Conservation (phyloP, 2,329 filamentous ascomycete species). For the Didymella segeticola region DNA sequence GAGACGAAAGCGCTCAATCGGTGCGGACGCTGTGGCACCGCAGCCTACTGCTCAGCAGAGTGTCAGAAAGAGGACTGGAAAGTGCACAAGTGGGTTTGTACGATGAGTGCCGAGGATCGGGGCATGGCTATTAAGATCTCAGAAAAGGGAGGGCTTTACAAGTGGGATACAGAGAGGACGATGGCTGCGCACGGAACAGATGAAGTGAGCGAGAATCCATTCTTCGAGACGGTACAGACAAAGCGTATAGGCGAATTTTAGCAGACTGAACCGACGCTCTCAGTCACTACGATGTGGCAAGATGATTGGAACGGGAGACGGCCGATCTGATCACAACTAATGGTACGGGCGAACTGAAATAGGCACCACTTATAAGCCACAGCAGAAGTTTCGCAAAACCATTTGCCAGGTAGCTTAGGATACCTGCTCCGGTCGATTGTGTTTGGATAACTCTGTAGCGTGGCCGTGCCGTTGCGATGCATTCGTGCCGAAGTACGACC, state of each 20-base stretch:
- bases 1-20: slow-evolving; percentile 17
- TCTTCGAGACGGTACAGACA: slow-evolving; percentile 17
- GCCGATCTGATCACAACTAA: too few relatives aligned
- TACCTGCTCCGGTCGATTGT: neutral
- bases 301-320: too few relatives aligned
- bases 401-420: neutral
- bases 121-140: slow-evolving; percentile 29
- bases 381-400: neutral
- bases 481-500: neutral
- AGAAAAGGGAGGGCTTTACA: slow-evolving; percentile 29
- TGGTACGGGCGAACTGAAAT: too few relatives aligned
- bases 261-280: too few relatives aligned
- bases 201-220: slow-evolving; percentile 27
- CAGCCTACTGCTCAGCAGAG: slow-evolving; percentile 27
- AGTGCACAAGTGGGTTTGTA: slow-evolving; percentile 32
- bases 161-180: slow-evolving; percentile 26
- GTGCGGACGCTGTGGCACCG: slow-evolving; percentile 32
- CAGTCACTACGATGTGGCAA: too few relatives aligned
- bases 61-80: slow-evolving; percentile 33
- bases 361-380: too few relatives aligned
- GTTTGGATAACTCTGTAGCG: neutral
- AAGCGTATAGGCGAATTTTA: slow-evolving; percentile 3
- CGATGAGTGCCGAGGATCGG: slow-evolving; percentile 29
- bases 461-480: neutral
- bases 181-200: slow-evolving; percentile 18